Evolutionary conservation across 768 basidiomycete genomes (phyloP).

Genomic region (Suillus occidentalis): DNA sequence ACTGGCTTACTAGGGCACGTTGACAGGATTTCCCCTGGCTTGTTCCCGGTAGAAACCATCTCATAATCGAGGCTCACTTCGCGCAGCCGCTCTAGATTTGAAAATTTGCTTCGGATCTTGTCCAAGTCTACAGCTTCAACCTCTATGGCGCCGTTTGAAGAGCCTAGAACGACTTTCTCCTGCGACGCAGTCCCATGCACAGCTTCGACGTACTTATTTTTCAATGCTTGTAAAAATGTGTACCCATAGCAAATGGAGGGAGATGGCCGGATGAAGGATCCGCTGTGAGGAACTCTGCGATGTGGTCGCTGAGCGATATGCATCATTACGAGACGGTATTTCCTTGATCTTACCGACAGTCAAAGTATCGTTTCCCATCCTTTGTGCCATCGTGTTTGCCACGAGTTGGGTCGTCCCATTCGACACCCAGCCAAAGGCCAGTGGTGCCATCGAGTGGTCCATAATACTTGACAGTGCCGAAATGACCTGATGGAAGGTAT

Average conservation of each 20-base stretch:
- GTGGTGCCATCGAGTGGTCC: conserved; percentile 63
- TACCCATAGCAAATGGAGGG: conserved; percentile 54
- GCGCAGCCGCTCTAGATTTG: conserved; percentile 63
- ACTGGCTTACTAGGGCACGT: conserved; percentile 67
- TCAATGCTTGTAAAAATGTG: conserved; percentile 75
- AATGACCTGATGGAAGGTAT: conserved; percentile 42
- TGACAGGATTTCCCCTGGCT: conserved; percentile 48
- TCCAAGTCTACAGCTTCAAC: conserved; percentile 86
- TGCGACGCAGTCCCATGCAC: conserved; percentile 49
- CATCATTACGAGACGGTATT: conserved; percentile 4
- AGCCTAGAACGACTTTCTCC: conserved; percentile 74
- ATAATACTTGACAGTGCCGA: conserved; percentile 70
- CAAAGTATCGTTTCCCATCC: conserved; percentile 76
- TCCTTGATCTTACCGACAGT: conserved; percentile 55
- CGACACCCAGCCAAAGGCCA: conserved; percentile 91
- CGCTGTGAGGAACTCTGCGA: conserved; percentile 52
- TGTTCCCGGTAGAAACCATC: conserved; percentile 52
- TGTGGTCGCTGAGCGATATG: conserved; percentile 29
- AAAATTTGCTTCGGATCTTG: conserved; percentile 71
- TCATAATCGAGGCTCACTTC: conserved; percentile 81
- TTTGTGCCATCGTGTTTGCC: conserved; percentile 89
- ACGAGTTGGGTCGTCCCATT: conserved; percentile 86
- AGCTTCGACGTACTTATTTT: conserved; percentile 73
- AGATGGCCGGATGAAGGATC: conserved; percentile 81
- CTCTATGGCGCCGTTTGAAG: conserved; percentile 78